Evolutionary conservation across 257 asterid genomes (phyloP).

Genomic region (Lycium ferocissimum): DNA sequence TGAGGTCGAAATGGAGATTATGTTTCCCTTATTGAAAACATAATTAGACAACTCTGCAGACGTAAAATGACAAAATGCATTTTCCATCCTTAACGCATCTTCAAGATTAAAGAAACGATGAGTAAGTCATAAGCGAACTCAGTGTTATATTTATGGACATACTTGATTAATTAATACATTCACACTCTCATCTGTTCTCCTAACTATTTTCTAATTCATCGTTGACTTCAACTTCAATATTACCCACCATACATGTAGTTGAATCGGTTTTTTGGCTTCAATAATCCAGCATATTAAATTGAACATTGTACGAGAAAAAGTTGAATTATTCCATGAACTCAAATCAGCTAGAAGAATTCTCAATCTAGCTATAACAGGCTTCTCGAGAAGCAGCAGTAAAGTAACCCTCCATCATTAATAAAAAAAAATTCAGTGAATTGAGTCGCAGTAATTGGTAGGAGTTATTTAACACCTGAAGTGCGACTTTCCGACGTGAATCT

Average conservation of each 20-base stretch:
- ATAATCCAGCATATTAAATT: neutral
- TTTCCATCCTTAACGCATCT: neutral
- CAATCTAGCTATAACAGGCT: neutral
- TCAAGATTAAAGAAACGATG: neutral
- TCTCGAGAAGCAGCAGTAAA: neutral
- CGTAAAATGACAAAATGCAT: neutral
- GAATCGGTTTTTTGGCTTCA: neutral
- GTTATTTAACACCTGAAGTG: neutral
- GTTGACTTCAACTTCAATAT: neutral
- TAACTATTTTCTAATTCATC: neutral
- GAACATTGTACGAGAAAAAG: neutral
- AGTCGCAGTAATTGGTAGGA: neutral
- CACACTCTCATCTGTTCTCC: neutral
- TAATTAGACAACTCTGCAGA: neutral
- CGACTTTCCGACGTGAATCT: accelerated
- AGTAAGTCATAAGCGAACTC: neutral
- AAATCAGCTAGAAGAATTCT: neutral
- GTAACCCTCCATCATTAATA: neutral
- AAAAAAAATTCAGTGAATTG: neutral
- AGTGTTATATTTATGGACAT: neutral
- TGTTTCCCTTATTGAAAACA: neutral
- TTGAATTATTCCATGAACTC: neutral
- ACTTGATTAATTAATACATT: neutral
- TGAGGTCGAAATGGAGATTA: neutral
- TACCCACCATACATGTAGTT: neutral